Conservation (phyloP, 2,329 filamentous ascomycete genomes). For the Zalaria sp. region DNA sequence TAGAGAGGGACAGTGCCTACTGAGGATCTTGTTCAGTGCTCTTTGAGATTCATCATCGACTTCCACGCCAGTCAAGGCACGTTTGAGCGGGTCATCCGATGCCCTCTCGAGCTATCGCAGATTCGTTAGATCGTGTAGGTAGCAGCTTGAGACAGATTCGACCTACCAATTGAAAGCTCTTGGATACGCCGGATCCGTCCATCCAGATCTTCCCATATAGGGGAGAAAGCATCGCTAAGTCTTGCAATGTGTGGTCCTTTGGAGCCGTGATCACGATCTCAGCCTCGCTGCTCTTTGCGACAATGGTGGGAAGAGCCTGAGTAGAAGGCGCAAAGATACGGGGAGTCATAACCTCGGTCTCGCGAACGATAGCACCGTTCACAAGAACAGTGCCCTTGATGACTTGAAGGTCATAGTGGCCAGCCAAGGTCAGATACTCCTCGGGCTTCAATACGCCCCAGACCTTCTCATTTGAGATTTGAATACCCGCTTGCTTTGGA, state of each 20-base stretch:
- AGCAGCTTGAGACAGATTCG: too few species aligned
- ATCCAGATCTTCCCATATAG: slow-evolving; percentile 56
- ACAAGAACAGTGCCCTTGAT: slow-evolving; percentile 48
- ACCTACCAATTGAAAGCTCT: too few species aligned
- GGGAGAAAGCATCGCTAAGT: slow-evolving; percentile 48
- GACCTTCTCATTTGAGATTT: background rate
- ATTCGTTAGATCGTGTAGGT: background rate
- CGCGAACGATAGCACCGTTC: slow-evolving; percentile 47
- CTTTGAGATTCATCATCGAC: slow-evolving; percentile 12
- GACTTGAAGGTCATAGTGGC: slow-evolving; percentile 53
- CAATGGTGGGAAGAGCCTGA: slow-evolving; percentile 54
- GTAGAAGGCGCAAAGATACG: slow-evolving; percentile 55
- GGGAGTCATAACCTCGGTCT: slow-evolving; percentile 28
- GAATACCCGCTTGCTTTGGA: too few species aligned
- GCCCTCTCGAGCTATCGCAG: slow-evolving; percentile 11
- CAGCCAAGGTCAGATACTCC: slow-evolving; percentile 33
- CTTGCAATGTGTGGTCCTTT: slow-evolving; percentile 32
- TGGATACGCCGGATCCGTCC: slow-evolving; percentile 2
- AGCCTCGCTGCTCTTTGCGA: slow-evolving; percentile 29
- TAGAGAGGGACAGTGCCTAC: background rate
- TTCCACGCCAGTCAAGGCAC: slow-evolving; percentile 15
- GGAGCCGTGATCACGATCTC: slow-evolving; percentile 43
- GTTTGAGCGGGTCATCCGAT: slow-evolving; percentile 9
- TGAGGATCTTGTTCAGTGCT: slow-evolving; percentile 10
- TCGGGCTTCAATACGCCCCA: slow-evolving; percentile 10